Base-by-base conservation (phyloP, 352 stramenopile genomes). In the Globisporangium emineosum region DNA sequence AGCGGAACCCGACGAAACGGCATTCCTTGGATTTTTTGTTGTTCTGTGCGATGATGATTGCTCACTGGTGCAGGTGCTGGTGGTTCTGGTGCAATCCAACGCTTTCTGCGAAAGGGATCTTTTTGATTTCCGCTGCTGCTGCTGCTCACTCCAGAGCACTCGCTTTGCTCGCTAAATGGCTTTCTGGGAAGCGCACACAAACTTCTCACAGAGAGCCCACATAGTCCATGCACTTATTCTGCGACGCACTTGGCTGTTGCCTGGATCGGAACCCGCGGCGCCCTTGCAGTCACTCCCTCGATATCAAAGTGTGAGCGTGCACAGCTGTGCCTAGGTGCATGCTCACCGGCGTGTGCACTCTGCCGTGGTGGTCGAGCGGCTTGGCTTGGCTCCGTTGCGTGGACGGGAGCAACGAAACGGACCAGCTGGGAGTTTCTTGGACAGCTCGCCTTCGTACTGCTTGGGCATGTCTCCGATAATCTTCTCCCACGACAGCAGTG, bases 391-490 rank as follows among this genome's bases (percentile, higher is more conserved):
- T n/a, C n/a, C n/a, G n/a, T 84, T 81, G 93, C 58, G 81, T 91
- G 72, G 81, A 93, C 35, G 83, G 85, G 23, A 99, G 94, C 25
- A 98, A 73, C 50, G 88, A 90, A 35, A 97, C 96, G 75, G 99
- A 99, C 33, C 98, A 80, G 65, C 97, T 21, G 96, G 95, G 50
- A 98, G 79, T 69, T 99, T 99, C 67, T 97, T n/a, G n/a, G n/a
- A n/a, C n/a, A n/a, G n/a, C n/a, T n/a, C n/a, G n/a, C n/a, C n/a
- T n/a, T n/a, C n/a, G n/a, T n/a, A n/a, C n/a, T n/a, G n/a, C n/a
- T n/a, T n/a, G n/a, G n/a, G n/a, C n/a, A n/a, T n/a, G n/a, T n/a
- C n/a, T n/a, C n/a, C n/a, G n/a, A n/a, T n/a, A n/a, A n/a, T n/a
- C n/a, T n/a, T n/a, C n/a, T n/a, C n/a, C n/a, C n/a, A n/a, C n/a